Evolutionary conservation across 2,329 filamentous ascomycete species (phyloP).

Genomic region (Penicillium vulpinum): DNA sequence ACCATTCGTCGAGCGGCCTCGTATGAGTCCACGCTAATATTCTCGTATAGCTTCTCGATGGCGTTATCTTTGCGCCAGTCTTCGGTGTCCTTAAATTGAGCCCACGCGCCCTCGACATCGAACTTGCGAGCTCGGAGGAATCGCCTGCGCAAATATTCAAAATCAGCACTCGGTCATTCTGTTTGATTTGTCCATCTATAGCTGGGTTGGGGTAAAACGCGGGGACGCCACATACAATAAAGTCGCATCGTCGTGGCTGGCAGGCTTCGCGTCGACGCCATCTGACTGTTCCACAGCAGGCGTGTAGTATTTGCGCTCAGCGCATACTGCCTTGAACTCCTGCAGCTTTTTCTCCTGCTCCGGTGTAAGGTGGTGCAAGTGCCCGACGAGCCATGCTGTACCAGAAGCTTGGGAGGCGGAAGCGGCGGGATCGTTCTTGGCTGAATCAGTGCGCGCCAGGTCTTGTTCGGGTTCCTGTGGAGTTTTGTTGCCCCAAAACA

Average conservation of each 20-base stretch:
- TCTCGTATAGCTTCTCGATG: conserved; percentile 76
- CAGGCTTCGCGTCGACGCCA: conserved; percentile 32
- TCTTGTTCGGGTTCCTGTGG: conserved; percentile 31
- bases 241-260: conserved; percentile 51
- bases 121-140: conserved; percentile 85
- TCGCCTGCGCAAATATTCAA: conserved; percentile 55
- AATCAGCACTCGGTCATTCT: neutral
- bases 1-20: conserved; percentile 74
- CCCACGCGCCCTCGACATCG: conserved; percentile 71
- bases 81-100: conserved; percentile 85
- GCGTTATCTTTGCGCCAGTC: conserved; percentile 80
- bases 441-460: conserved; percentile 29
- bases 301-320: conserved; percentile 60
- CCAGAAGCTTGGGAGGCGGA: conserved; percentile 39
- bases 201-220: neutral
- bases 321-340: conserved; percentile 69
- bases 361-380: conserved; percentile 72
- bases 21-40: conserved; percentile 81
- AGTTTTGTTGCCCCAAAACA: conserved; percentile 35
- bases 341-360: conserved; percentile 67
- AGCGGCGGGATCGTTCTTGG: conserved; percentile 38
- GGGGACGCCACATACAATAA: conserved; percentile 43
- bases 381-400: conserved; percentile 56
- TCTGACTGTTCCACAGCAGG: conserved; percentile 26
- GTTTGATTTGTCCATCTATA: neutral